phyloP scores from a whole-genome alignment of 2,329 filamentous ascomycete species.

The Arthrobotrys musiformis region DNA sequence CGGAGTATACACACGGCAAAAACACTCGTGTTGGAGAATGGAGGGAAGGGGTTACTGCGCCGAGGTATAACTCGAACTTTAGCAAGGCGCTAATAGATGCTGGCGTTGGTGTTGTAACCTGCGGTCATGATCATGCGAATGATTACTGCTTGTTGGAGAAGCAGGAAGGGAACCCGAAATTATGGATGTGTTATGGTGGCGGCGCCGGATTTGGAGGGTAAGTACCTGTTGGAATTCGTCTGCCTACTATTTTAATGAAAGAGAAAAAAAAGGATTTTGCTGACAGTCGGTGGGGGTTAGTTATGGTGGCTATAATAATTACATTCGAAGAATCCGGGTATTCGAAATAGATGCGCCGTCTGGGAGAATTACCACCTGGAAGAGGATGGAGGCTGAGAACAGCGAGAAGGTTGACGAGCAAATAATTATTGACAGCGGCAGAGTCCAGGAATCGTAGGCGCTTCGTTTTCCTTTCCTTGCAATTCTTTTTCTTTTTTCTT shows the following conservation, averaged over 20 bases:
- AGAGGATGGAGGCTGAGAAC: conserved; percentile 76
- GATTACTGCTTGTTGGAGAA: conserved; percentile 86
- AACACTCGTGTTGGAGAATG: conserved; percentile 76
- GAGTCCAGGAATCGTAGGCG: conserved; percentile 32
- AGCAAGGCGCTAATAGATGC: conserved; percentile 87
- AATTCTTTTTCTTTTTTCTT: neutral
- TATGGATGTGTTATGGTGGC: conserved; percentile 99
- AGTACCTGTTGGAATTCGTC: neutral
- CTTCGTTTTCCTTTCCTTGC: neutral
- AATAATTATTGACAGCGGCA: conserved; percentile 73
- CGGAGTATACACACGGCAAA: conserved; percentile 76
- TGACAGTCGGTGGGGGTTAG: conserved; percentile 24
- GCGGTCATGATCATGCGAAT: conserved; percentile 94
- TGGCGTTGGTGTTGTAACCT: conserved; percentile 70
- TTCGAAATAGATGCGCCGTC: conserved; percentile 95
- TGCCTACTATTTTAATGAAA: too few relatives aligned
- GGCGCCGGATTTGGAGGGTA: conserved; percentile 90
- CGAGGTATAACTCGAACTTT: conserved; percentile 90
- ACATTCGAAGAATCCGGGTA: conserved; percentile 82
- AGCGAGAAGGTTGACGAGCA: conserved; percentile 71
- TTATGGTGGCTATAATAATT: conserved; percentile 86
- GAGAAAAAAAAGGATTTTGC: neutral
- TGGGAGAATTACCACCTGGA: conserved; percentile 89
- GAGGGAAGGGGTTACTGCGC: conserved; percentile 86
- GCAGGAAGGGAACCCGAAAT: conserved; percentile 65